These are phyloP conservation scores for Xylariaceae sp. DNA, from an alignment of 2,329 filamentous ascomycete species.

Conservation along the genomic window DNA sequence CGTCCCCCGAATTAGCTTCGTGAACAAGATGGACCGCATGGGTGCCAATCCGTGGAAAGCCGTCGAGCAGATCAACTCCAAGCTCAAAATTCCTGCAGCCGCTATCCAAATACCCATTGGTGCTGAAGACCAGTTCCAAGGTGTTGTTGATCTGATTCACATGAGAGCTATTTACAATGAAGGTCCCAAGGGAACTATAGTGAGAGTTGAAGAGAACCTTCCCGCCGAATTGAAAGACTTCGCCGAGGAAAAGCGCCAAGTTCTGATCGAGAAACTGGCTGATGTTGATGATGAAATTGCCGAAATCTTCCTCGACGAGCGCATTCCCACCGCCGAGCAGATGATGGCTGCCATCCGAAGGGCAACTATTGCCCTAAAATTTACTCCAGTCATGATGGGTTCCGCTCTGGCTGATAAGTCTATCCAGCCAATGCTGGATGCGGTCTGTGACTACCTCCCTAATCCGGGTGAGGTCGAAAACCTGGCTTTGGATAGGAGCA, in stretches of 20 bases:
- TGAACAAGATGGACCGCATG: conserved; percentile 99
- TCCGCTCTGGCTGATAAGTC: conserved; percentile 92
- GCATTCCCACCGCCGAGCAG: conserved; percentile 72
- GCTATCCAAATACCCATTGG: conserved; percentile 95
- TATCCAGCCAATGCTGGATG: conserved; percentile 94
- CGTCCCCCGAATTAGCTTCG: conserved; percentile 88
- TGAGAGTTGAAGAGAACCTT: conserved; percentile 74
- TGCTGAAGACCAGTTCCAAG: conserved; percentile 83
- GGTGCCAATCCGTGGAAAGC: conserved; percentile 97
- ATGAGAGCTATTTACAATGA: conserved; percentile 95
- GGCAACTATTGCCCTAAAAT: conserved; percentile 83
- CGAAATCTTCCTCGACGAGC: conserved; percentile 87
- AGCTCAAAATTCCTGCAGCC: conserved; percentile 88
- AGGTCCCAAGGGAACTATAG: conserved; percentile 72
- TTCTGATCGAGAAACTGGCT: conserved; percentile 88
- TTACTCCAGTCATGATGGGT: conserved; percentile 94
- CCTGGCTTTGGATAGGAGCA: conserved; percentile 77
- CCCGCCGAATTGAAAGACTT: conserved; percentile 74
- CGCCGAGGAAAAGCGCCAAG: conserved; percentile 75
- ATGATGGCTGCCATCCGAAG: conserved; percentile 90
- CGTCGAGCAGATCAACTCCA: conserved; percentile 94
- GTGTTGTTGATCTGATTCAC: conserved; percentile 85
- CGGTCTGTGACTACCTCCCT: conserved; percentile 91
- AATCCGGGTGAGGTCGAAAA: conserved; percentile 89
- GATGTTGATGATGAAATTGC: conserved; percentile 98